These are phyloP conservation scores for Pilasporangium apinafurcum DNA, from an alignment of 352 stramenopile species.

Conservation along the genomic window DNA sequence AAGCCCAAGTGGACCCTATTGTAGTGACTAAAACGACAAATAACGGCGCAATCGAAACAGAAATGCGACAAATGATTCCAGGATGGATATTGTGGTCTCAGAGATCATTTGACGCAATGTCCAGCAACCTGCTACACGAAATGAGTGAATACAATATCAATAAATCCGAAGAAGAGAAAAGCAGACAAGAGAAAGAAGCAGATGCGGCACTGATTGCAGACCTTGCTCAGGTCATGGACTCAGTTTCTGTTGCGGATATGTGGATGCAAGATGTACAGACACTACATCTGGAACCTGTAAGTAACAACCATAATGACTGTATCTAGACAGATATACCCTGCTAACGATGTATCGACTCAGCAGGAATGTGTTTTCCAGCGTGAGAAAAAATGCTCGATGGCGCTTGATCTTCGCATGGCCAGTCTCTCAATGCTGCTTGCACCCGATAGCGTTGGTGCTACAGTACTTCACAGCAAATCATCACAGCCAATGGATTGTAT, in stretches of 20 bases:
- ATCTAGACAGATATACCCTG: too few relatives aligned
- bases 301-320: neutral
- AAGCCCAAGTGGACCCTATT: neutral
- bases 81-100: slow-evolving; percentile 37
- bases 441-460: slow-evolving; percentile 14
- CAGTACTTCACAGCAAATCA: slow-evolving; percentile 11
- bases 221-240: slow-evolving; percentile 40
- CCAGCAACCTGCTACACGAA: slow-evolving; percentile 48
- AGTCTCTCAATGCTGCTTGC: slow-evolving; percentile 6
- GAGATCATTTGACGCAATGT: slow-evolving; percentile 51
- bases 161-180: slow-evolving; percentile 27
- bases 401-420: slow-evolving; percentile 5
- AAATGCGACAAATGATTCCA: slow-evolving; percentile 15
- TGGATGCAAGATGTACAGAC: slow-evolving; percentile 25
- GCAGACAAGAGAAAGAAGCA: slow-evolving; percentile 21
- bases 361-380: slow-evolving; percentile 17
- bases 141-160: slow-evolving; percentile 12
- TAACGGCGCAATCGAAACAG: neutral
- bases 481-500: slow-evolving; percentile 10
- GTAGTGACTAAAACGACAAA: neutral
- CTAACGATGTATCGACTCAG: too few relatives aligned
- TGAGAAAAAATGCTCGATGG: slow-evolving; percentile 4
- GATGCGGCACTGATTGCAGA: slow-evolving; percentile 32
- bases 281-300: neutral
- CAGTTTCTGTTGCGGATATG: slow-evolving; percentile 31